Conservation (phyloP, 495 filamentous ascomycete species). For the Aspergillus sclerotioniger region DNA sequence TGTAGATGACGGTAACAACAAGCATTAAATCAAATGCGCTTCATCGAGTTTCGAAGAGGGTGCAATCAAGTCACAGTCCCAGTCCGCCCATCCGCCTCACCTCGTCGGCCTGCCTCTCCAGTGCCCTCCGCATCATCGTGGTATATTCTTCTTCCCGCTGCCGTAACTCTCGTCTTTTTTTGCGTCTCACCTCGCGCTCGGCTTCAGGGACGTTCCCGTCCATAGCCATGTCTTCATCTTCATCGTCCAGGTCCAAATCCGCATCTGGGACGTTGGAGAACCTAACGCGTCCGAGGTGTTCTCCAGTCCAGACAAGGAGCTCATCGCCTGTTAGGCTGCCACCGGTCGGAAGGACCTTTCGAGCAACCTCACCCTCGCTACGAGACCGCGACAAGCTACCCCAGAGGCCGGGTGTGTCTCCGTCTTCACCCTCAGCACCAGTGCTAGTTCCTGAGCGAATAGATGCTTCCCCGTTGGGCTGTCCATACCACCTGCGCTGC, state of each 20-base stretch:
- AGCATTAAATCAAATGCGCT: background rate
- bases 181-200: conserved; percentile 40
- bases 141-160: conserved; percentile 58
- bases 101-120: conserved; percentile 80
- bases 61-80: conserved; percentile 45
- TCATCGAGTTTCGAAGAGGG: background rate
- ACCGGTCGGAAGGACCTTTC: conserved; percentile 67
- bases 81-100: conserved; percentile 72
- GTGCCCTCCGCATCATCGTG: conserved; percentile 67
- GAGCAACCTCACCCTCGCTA: conserved; percentile 51
- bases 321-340: conserved; percentile 54
- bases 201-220: conserved; percentile 35
- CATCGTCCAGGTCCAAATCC: conserved; percentile 37
- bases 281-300: conserved; percentile 68
- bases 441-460: background rate
- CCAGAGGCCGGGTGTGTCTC: conserved; percentile 31
- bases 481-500: background rate
- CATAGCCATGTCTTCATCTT: conserved; percentile 42
- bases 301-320: conserved; percentile 77
- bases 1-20: too few species aligned
- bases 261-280: conserved; percentile 54
- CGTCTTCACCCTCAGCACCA: background rate
- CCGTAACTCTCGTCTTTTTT: conserved; percentile 36
- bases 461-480: background rate
- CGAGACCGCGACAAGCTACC: conserved; percentile 19